Evolutionary conservation across 805 yeast genomes (phyloP).

Genomic region (Tetrapisispora phaffii): DNA sequence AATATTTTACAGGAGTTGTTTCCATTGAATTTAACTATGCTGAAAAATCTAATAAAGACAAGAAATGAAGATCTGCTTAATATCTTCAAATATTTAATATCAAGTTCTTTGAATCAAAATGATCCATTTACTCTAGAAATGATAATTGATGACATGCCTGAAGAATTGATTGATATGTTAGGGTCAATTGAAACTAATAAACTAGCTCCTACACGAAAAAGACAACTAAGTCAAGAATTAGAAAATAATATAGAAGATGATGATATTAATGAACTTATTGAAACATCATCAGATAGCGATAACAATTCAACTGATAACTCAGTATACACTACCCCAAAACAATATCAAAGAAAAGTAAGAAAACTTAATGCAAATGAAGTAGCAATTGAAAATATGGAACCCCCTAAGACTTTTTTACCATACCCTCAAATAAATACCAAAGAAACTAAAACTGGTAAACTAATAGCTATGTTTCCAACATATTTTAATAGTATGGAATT

Average conservation of each 20-base stretch:
- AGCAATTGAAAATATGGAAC: background rate
- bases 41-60: background rate
- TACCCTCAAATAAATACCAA: conserved; percentile 1
- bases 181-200: background rate
- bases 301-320: background rate
- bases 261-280: background rate
- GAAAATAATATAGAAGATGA: background rate
- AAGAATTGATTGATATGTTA: background rate
- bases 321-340: background rate
- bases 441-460: background rate
- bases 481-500: background rate
- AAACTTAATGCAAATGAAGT: background rate
- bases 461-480: conserved; percentile 1
- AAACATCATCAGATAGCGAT: background rate
- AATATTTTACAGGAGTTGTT: background rate
- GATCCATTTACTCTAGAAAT: background rate
- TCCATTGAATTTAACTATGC: background rate
- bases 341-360: background rate
- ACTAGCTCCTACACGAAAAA: background rate
- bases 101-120: background rate
- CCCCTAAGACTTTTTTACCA: background rate
- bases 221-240: background rate
- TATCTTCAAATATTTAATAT: background rate
- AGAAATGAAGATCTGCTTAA: background rate
- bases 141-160: background rate